Evolutionary conservation across 805 yeast species (phyloP).

Genomic region (Priceomyces carsonii): DNA sequence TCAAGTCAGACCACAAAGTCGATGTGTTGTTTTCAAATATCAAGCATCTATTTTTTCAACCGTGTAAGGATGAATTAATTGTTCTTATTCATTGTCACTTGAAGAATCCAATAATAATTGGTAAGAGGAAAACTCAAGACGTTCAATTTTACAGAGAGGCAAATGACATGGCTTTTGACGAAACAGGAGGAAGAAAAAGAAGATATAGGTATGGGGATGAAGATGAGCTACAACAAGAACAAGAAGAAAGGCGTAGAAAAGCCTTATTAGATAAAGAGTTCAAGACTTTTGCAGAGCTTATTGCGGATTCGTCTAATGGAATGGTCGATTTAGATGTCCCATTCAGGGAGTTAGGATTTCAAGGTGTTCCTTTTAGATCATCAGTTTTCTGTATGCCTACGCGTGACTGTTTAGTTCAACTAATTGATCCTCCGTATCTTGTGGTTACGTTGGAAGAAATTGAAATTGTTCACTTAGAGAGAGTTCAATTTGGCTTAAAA

Average conservation of each 20-base stretch:
- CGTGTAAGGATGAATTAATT: slow-evolving; percentile 91
- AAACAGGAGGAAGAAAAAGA: slow-evolving; percentile 92
- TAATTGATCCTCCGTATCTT: slow-evolving; percentile 91
- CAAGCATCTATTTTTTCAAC: slow-evolving; percentile 92
- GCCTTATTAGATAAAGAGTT: slow-evolving; percentile 90
- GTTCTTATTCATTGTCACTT: slow-evolving; percentile 91
- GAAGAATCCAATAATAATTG: slow-evolving; percentile 90
- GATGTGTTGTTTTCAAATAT: slow-evolving; percentile 89
- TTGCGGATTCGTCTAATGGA: slow-evolving; percentile 85
- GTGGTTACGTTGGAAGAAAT: slow-evolving; percentile 90
- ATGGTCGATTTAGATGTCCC: slow-evolving; percentile 88
- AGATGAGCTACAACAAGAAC: slow-evolving; percentile 97
- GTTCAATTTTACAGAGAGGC: slow-evolving; percentile 97
- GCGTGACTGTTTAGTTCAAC: slow-evolving; percentile 91
- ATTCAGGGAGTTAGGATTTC: slow-evolving; percentile 93
- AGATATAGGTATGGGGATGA: slow-evolving; percentile 93
- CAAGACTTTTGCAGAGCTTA: slow-evolving; percentile 82
- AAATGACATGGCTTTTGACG: slow-evolving; percentile 93
- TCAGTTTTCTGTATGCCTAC: slow-evolving; percentile 96
- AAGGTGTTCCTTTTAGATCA: slow-evolving; percentile 95
- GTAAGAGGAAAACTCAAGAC: slow-evolving; percentile 92
- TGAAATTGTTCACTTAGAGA: slow-evolving; percentile 92
- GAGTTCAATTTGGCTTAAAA: slow-evolving; percentile 95
- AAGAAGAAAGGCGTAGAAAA: slow-evolving; percentile 93
- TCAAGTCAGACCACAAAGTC: slow-evolving; percentile 80